Evolutionary conservation across 495 filamentous ascomycete genomes (phyloP).

Genomic region (Aspergillus homomorphus): DNA sequence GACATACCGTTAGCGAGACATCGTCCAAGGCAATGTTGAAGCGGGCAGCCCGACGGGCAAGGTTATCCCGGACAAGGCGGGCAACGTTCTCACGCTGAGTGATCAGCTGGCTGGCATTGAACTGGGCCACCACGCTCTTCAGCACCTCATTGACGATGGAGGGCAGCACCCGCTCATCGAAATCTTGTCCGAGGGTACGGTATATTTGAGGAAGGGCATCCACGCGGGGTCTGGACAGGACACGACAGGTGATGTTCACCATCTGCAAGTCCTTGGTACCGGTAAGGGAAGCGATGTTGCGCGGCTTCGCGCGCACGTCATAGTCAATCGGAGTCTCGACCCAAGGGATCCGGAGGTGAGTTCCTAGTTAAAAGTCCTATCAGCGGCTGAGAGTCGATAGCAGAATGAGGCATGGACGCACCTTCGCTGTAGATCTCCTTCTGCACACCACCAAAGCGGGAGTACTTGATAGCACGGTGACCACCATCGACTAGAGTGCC

Average conservation of each 20-base stretch:
- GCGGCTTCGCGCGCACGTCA: slow-evolving; percentile 95
- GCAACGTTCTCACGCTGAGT: slow-evolving; percentile 97
- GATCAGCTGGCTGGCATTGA: slow-evolving; percentile 97
- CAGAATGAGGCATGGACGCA: slow-evolving; percentile 28
- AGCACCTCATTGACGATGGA: slow-evolving; percentile 98
- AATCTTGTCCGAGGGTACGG: slow-evolving; percentile 90
- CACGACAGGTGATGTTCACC: slow-evolving; percentile 99
- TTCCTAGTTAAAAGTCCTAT: slow-evolving; percentile 58
- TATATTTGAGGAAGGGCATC: slow-evolving; percentile 93
- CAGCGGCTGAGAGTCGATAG: background rate
- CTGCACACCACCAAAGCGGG: slow-evolving; percentile 85
- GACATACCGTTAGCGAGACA: slow-evolving; percentile 88
- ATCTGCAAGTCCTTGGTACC: slow-evolving; percentile 99
- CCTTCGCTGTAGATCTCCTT: slow-evolving; percentile 97
- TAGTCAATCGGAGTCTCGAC: slow-evolving; percentile 95
- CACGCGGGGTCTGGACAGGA: slow-evolving; percentile 85
- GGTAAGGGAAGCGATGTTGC: slow-evolving; percentile 94
- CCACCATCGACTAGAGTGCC: slow-evolving; percentile 87
- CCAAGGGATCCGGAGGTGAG: slow-evolving; percentile 91
- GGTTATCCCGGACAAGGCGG: slow-evolving; percentile 84
- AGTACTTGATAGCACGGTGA: slow-evolving; percentile 98
- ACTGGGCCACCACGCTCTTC: slow-evolving; percentile 98
- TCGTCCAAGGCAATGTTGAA: slow-evolving; percentile 98
- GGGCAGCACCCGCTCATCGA: slow-evolving; percentile 93
- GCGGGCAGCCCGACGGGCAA: slow-evolving; percentile 82